Evolutionary conservation across 352 stramenopile genomes (phyloP), one percentile per base, ranked within the genome.

Genomic region (Globisporangium splendens): DNA sequence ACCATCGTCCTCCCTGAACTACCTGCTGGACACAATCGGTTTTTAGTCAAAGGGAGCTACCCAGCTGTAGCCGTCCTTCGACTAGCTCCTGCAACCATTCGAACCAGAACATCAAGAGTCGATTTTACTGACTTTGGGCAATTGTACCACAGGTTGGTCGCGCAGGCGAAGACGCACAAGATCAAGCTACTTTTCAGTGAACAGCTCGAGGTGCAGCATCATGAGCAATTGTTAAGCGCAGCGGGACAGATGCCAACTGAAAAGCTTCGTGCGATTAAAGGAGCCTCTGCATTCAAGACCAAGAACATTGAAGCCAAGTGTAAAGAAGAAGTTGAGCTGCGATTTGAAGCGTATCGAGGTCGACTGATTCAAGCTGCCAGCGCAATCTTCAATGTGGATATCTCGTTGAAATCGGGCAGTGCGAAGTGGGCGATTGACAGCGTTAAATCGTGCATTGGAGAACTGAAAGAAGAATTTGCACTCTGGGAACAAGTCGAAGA

Each of bases 1-100:
- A 35, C 38, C 18, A 53, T 60, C 7, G 43, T 47, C 20, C 4
- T 60, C 14, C n/a, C 43, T 22, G 51, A 53, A 8, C 6, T 46
- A 20, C n/a, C 13, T 47, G 31, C 3, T 20, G 42, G 21, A 10
- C 41, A 8, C 14, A 69, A 64, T 68, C 52, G 21, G 65, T 67
- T 61, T 12, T 18, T 80, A 3, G 46, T 80, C 8, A 80, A 77
- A 31, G 72, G 69, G 10, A 67, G 50, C 38, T 80, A 72, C 38
- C 66, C 66, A 21, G 69, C 66, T 1, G 49, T 70, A 44, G 54
- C 41, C 7, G 33, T 68, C 13, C n/a, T 75, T 0, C 62, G 68
- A 48, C 57, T 61, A 42, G 61, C 64, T n/a, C 62, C 69, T 52
- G 69, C 61, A 14, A 69, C 39, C n/a, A 76, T 7, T 7, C 24